A percentile compares a stretch with the other conserved stretches of the same genome.
phyloP scores from a whole-genome alignment of 257 asterid genomes.

The Solanum boliviense region DNA sequence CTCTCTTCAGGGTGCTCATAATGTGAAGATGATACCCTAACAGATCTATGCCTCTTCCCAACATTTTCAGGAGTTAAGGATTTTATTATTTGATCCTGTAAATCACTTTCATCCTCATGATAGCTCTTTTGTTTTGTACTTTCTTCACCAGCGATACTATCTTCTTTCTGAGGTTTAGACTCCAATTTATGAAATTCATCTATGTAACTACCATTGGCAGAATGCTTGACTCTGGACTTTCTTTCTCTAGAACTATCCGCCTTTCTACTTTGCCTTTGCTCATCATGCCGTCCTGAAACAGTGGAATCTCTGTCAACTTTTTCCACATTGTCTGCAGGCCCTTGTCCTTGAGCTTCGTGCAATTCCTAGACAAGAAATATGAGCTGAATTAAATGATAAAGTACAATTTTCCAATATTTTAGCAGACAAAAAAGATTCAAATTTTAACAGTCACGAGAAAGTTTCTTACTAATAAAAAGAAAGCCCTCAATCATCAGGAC shows the following conservation, averaged over 20 bases:
- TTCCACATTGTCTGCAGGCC: slow-evolving; percentile 10
- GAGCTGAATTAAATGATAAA: not conserved
- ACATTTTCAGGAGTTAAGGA: slow-evolving; percentile 20
- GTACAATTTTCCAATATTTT: not conserved
- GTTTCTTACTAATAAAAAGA: slow-evolving; percentile 68
- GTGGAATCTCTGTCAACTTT: slow-evolving; percentile 9
- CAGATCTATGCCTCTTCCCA: slow-evolving; percentile 17
- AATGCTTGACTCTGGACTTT: slow-evolving; percentile 14
- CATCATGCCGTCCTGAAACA: slow-evolving; percentile 15
- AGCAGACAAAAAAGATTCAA: not conserved
- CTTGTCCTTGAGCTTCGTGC: not conserved
- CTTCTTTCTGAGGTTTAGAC: not conserved
- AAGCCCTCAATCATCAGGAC: slow-evolving; percentile 73
- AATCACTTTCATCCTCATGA: slow-evolving; percentile 21
- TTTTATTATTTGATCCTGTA: slow-evolving; percentile 15
- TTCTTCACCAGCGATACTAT: slow-evolving; percentile 8
- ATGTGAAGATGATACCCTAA: slow-evolving; percentile 16
- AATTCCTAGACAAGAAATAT: slow-evolving; percentile 32
- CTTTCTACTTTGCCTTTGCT: slow-evolving; percentile 19
- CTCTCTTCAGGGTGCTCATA: slow-evolving; percentile 25
- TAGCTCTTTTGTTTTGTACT: slow-evolving; percentile 12
- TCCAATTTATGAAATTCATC: slow-evolving; percentile 9
- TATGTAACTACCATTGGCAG: slow-evolving; percentile 24
- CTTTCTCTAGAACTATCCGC: slow-evolving; percentile 7
- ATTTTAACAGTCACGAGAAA: slow-evolving; percentile 4